phyloP scores from a whole-genome alignment of 306 rosid genomes.

The Vigna radiata region DNA sequence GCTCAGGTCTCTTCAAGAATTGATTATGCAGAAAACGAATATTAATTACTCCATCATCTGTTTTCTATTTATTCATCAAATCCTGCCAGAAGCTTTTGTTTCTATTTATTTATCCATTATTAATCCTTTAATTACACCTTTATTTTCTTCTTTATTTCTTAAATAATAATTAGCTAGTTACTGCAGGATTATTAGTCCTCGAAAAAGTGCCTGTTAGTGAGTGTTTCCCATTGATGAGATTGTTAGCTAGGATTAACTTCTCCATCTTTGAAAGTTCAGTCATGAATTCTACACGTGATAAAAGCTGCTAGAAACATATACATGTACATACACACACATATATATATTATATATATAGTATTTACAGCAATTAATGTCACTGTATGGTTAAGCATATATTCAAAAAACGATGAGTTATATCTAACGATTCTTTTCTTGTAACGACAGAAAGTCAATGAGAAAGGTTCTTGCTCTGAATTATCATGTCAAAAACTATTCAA shows the following conservation, averaged over 20 bases:
- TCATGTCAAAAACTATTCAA: conserved; percentile 42
- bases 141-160: neutral
- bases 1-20: neutral
- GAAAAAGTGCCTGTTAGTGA: neutral
- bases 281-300: conserved; percentile 7
- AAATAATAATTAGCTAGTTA: neutral
- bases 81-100: neutral
- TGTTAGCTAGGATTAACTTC: neutral
- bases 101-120: neutral
- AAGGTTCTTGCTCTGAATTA: conserved; percentile 42
- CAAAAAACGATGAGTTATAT: neutral
- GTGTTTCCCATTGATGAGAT: neutral
- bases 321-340: too few species aligned
- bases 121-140: neutral
- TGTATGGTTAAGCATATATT: conserved; percentile 9
- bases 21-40: neutral
- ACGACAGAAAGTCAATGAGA: conserved; percentile 44
- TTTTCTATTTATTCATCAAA: neutral
- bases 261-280: neutral
- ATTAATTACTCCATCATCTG: neutral
- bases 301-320: neutral
- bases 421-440: conserved; percentile 28
- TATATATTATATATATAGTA: neutral
- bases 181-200: neutral
- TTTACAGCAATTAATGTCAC: neutral